Base-by-base conservation (phyloP, 108 stramenopile genomes). In the Cyclostephanos tholiformis region DNA sequence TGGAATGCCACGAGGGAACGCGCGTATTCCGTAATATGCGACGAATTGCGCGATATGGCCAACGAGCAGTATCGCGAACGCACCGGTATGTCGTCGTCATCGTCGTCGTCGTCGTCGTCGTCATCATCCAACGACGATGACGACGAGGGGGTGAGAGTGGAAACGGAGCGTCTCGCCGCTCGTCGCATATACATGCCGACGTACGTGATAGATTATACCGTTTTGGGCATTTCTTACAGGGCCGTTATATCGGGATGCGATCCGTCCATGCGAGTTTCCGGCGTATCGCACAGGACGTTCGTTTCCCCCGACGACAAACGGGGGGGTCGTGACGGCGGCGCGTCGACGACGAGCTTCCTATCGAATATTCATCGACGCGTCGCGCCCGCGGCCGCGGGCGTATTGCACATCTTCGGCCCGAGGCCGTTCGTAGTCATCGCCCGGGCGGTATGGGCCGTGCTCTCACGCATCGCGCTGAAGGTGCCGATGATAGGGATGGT, bases 211-310 rank as follows among this genome's bases (percentile, higher is more conserved):
- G 88, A 91, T 16, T 94, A 94, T 75, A 84, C 64, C 16, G 79
- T 94, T 23, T 63, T 91, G 4, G 91, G 91, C 23, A 67, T 84
- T 11, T 79, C 88, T 63, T 94, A 94, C 61, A 69, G 69, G 20
- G 93, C 93, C 17, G 88, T 90, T 65, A 71, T 91, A 2, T 88
- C 87, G 19, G 93, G 93, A 43, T 91, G 90, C 65, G 93, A 94
- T 55, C 19, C 73, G 5, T 84, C 82, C 0, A 79, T 87, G 13
- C 51, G 66, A 4, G 93, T 94, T 14, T 91, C 90, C 2, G 93
- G 93, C 10, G 73, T 84, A 14, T 84, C 83, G 22, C 93, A 94
- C 65, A 84, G 75, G 43, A 55, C 78, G 19, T 63, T 72, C 38
- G 71, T 79, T 30, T 65, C 64, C 39, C 12, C 60, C n/a, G 79